Evolutionary conservation across 768 basidiomycete genomes (phyloP).

Genomic region (Boletales sp.): DNA sequence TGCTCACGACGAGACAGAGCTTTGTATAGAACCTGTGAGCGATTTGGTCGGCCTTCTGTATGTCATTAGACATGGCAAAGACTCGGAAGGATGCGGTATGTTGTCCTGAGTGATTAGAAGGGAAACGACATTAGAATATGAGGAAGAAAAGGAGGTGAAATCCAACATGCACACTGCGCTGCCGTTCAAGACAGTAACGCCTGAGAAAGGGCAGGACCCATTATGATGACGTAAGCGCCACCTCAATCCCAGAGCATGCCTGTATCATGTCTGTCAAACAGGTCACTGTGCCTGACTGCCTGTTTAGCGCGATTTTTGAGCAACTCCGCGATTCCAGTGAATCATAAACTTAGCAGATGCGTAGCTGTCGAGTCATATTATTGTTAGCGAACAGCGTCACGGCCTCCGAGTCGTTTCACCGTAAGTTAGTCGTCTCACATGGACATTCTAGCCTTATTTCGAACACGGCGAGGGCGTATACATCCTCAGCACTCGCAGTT

Average conservation of each 20-base stretch:
- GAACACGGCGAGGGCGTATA: too few species aligned
- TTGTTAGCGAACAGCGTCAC: too few species aligned
- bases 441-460: too few species aligned
- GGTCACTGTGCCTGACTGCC: constrained; percentile 1
- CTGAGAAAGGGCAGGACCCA: constrained; percentile 14
- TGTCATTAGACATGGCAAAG: constrained; percentile 50
- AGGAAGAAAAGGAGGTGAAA: constrained; percentile 12
- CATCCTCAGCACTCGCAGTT: neutral
- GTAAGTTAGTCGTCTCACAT: too few species aligned
- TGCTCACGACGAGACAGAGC: constrained; percentile 69
- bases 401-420: too few species aligned
- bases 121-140: constrained; percentile 29
- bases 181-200: constrained; percentile 12
- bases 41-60: constrained; percentile 79
- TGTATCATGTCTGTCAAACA: constrained; percentile 6
- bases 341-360: neutral
- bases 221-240: constrained; percentile 22
- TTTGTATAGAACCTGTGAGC: constrained; percentile 81
- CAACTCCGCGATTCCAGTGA: constrained; percentile 5
- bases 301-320: constrained; percentile 7
- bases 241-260: constrained; percentile 15
- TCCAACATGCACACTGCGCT: constrained; percentile 17
- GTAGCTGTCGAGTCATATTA: too few species aligned
- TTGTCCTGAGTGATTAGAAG: constrained; percentile 21
- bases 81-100: neutral